These are phyloP conservation scores for Alloascoidea africana DNA, from an alignment of 805 yeast species.

Conservation along the genomic window DNA sequence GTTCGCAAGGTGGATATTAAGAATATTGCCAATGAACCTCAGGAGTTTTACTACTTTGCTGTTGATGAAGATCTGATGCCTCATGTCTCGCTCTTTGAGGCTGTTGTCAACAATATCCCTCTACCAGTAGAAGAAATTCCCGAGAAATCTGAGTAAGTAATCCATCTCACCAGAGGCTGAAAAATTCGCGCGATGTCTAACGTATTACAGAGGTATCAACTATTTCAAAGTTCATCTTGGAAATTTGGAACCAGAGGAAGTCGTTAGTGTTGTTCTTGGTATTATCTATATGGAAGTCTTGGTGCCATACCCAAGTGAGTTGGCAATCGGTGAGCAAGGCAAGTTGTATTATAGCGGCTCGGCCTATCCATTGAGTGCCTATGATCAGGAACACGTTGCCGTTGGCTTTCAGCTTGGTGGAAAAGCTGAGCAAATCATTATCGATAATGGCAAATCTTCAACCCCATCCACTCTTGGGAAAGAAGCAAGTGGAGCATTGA, in stretches of 20 bases:
- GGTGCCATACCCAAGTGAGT: conserved; percentile 48
- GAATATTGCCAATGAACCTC: conserved; percentile 44
- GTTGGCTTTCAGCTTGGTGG: conserved; percentile 8
- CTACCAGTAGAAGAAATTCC: conserved; percentile 11
- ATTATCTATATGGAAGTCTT: conserved; percentile 31
- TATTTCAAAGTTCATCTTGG: conserved; percentile 23
- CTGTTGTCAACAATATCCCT: conserved; percentile 14
- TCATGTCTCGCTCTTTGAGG: conserved; percentile 30
- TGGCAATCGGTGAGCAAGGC: conserved; percentile 32
- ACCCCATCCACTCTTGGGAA: conserved; percentile 20
- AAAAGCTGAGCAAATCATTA: conserved; percentile 7
- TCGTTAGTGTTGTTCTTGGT: conserved; percentile 30
- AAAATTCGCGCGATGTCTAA: no score
- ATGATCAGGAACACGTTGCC: conserved; percentile 4
- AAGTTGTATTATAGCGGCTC: neutral
- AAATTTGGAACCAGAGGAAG: conserved; percentile 52
- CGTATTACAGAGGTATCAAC: neutral
- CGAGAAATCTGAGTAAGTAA: no score
- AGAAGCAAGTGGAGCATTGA: conserved; percentile 25
- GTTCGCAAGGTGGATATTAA: conserved; percentile 34
- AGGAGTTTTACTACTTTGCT: conserved; percentile 38
- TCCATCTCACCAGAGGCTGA: no score
- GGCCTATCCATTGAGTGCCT: neutral
- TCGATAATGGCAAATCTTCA: conserved; percentile 3
- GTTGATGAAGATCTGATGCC: conserved; percentile 32